Conservation (phyloP, 352 stramenopile species). For the Phytophthora pinifolia region DNA sequence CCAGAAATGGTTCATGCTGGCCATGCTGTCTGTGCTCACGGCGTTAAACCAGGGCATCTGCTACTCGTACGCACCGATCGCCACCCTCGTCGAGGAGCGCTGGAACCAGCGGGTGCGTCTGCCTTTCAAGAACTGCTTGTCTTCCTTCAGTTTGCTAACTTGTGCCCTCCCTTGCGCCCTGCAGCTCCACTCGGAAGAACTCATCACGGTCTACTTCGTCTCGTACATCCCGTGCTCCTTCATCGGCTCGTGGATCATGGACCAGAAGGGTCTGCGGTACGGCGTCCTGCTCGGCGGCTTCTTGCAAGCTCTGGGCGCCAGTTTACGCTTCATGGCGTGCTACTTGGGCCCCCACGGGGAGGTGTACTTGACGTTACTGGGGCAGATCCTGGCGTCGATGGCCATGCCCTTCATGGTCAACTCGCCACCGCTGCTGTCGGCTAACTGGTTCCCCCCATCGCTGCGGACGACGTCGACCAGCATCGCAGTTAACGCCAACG, state of each 20-base stretch:
- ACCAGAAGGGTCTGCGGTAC: constrained; percentile 68
- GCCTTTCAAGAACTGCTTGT: too few relatives aligned
- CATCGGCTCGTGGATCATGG: constrained; percentile 79
- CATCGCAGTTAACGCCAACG: constrained; percentile 69
- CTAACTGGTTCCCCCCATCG: constrained; percentile 72
- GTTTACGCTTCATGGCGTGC: constrained; percentile 43
- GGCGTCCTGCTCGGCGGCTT: constrained; percentile 59
- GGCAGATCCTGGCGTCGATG: constrained; percentile 58
- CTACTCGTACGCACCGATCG: constrained; percentile 73
- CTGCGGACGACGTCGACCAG: constrained; percentile 63
- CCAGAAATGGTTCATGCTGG: constrained; percentile 66
- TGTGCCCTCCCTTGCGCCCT: too few relatives aligned
- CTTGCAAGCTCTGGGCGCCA: constrained; percentile 50
- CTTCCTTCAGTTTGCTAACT: too few relatives aligned
- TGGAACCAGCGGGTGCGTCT: constrained; percentile 49
- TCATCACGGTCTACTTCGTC: constrained; percentile 82
- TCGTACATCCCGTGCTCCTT: constrained; percentile 83
- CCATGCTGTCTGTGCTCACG: constrained; percentile 54
- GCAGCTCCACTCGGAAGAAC: constrained; percentile 66
- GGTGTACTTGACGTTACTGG: constrained; percentile 41
- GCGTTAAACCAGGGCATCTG: constrained; percentile 67
- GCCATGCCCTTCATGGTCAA: constrained; percentile 85
- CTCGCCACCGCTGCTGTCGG: constrained; percentile 62
- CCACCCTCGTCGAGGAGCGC: constrained; percentile 47
- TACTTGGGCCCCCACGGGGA: constrained; percentile 25